Base-by-base conservation (phyloP, 345 rosid species). In the Lepidium sativum region DNA sequence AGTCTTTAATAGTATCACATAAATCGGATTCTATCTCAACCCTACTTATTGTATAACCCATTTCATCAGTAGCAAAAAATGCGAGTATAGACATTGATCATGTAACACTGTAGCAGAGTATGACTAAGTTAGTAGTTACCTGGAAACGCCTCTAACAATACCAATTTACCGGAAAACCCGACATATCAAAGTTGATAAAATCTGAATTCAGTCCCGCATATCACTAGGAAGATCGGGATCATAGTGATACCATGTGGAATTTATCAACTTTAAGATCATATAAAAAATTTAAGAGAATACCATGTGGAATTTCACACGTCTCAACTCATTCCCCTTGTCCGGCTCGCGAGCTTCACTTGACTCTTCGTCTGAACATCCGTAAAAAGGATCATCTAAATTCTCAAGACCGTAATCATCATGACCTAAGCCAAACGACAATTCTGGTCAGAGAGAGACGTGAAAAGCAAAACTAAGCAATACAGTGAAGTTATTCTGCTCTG, bases 91-190 rank as follows among this genome's bases (percentile, higher is more conserved):
- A 33, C 49, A 44, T 40, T 7, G 0, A 15, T 27, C 37, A 11
- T 9, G 1, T 29, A 38, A 31, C 12, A 29, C 37, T 21, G 2
- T 9, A 42, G 13, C 8, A 41, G n/a, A 7, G 27, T 6, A 29
- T 11, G 10, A 12, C 37, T 17, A 20, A 20, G 14, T 1, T 3
- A 45, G 40, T 35, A 14, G 56, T 65, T 77, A 89, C 95, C 95
- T 86, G 50, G 90, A 73, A 70, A 90, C 75, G 50, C 98, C 98
- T 82, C 86, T 83, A 50, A 80, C 82, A 59, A 72, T 25, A 54
- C 98, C 21, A 6, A 47, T n/a, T 71, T 33, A 56, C 34, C 32
- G 40, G 49, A 37, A 15, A 50, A 29, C n/a, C 39, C 9, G 8
- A 47, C 31, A 47, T 10, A 12, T 11, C 18, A 9, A 51, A 66